Percentiles rank a stretch among this genome's conserved stretches.
Evolutionary conservation across 257 asterid genomes (phyloP).

Genomic region (Scutellaria minor): DNA sequence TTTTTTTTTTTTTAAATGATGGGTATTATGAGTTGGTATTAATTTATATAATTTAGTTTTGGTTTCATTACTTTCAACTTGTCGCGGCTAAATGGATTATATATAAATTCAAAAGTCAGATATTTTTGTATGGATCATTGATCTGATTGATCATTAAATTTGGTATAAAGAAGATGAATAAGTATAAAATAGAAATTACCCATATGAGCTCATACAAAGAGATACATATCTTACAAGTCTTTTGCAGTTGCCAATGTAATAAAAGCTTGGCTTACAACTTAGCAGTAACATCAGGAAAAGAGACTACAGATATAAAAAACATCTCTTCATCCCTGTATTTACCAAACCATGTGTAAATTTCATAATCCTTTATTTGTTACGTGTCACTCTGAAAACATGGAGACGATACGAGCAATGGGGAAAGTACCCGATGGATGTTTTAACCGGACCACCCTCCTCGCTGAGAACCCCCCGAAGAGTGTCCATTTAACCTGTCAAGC

Average conservation of each 20-base stretch:
- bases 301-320: slow-evolving; percentile 42
- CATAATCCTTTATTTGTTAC: slow-evolving; percentile 41
- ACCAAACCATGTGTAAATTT: slow-evolving; percentile 25
- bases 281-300: slow-evolving; percentile 27
- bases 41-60: no score
- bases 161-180: not conserved
- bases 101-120: no score
- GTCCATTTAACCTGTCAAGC: slow-evolving; percentile 81
- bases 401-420: not conserved
- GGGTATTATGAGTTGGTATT: no score
- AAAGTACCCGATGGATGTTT: not conserved
- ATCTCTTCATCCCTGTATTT: slow-evolving; percentile 36
- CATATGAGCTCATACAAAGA: not conserved
- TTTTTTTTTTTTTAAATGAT: no score
- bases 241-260: slow-evolving; percentile 21
- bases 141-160: no score
- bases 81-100: no score
- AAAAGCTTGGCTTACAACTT: slow-evolving; percentile 27
- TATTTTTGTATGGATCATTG: no score
- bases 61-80: no score
- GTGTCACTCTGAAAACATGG: slow-evolving; percentile 17
- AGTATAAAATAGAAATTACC: not conserved
- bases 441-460: slow-evolving; percentile 78
- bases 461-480: slow-evolving; percentile 76
- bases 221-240: not conserved